phyloP scores from a whole-genome alignment of 164 flowering plant species.

The Paratinospora sagittata region DNA sequence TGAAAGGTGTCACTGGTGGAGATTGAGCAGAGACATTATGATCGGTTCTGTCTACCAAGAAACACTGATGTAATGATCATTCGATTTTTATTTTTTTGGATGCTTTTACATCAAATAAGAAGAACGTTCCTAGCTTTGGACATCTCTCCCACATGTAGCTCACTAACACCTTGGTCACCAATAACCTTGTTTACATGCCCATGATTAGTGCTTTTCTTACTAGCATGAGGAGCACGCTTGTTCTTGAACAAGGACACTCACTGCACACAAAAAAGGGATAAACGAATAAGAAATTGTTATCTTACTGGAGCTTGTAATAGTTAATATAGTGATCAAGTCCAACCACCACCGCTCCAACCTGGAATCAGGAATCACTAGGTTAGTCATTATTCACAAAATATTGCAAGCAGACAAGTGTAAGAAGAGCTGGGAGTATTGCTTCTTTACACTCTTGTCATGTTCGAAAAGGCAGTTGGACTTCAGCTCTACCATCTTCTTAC shows the following conservation, averaged over 20 bases:
- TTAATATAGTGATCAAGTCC: constrained; percentile 80
- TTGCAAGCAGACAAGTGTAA: constrained; percentile 7
- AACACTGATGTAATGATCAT: not conserved
- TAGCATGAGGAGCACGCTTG: too few relatives aligned
- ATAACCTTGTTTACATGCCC: not conserved
- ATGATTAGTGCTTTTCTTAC: too few relatives aligned
- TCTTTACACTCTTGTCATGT: constrained; percentile 79
- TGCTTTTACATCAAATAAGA: too few relatives aligned
- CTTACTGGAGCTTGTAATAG: constrained; percentile 96
- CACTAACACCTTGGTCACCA: not conserved
- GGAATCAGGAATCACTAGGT: constrained; percentile 11
- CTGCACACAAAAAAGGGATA: not conserved
- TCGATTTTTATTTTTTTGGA: too few relatives aligned
- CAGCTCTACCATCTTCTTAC: constrained; percentile 47
- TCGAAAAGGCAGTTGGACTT: constrained; percentile 53
- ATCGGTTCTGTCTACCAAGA: not conserved
- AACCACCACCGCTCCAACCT: constrained; percentile 99
- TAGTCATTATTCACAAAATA: not conserved
- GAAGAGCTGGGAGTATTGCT: constrained; percentile 17
- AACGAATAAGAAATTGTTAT: not conserved
- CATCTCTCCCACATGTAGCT: too few relatives aligned
- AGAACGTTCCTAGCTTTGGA: too few relatives aligned
- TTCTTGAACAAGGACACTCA: not conserved
- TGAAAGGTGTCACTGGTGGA: not conserved
- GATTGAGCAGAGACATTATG: not conserved